Evolutionary conservation across 176 grass and related monocot genomes (phyloP), one percentile per base, ranked within the genome.

Genomic region (Otatea glauca): DNA sequence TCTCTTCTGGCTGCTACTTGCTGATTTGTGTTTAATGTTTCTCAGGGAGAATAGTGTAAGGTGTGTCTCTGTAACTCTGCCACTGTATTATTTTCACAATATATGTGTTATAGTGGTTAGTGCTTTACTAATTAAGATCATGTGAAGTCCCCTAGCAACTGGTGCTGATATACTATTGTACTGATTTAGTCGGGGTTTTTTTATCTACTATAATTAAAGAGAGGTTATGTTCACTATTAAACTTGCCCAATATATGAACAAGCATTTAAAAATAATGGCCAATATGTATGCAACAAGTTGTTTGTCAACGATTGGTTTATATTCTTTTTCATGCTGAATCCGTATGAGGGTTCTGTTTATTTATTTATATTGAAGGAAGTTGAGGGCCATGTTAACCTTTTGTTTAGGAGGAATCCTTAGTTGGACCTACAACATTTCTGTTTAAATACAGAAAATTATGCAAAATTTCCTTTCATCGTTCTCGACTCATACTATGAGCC

Each of bases 21-120:
- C 35, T 54, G 66, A 42, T 2, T n/a, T 74, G 17, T 53, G 41
- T 80, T 80, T 44, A 37, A 35, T 77, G 13, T 81, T 82, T 59
- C 17, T 47, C 23, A 25, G 39, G n/a, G 39, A 62, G 51, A 49
- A 49, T 70, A 42, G 7, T 59, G 72, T 50, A 82, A 76, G 63
- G 54, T 39, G 61, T 60, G 69, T 80, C 45, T 55, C 42, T 54
- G 25, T 62, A 45, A 79, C 32, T 76, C 17, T 61, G 10, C 65
- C 23, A 56, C 38, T 75, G 44, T 70, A 37, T 53, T 89, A 59
- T 41, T 82, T 56, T 82, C 69, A 66, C 16, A 75, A 8, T 87
- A 7, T 25, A 61, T 59, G 21, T 59, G 21, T 59, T 59, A 23
- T 35, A 56, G 3, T 15, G 0, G 15, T 55, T 74, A 35, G 65